These are phyloP conservation scores for Trichoderma simmonsii DNA, from an alignment of 2,329 filamentous ascomycete genomes.

Conservation along the genomic window DNA sequence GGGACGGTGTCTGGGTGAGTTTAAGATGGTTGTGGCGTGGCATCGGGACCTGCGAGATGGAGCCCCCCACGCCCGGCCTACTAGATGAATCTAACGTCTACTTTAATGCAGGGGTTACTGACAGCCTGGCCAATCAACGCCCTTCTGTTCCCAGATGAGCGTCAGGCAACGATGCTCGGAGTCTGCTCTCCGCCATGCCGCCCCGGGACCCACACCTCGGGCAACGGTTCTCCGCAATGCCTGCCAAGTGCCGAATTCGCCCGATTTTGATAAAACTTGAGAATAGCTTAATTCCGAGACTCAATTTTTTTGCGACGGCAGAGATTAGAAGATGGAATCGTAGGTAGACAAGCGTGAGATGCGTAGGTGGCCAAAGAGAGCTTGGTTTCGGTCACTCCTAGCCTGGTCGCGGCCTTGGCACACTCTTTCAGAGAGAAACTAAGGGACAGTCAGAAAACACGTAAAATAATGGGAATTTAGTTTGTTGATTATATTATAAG, in stretches of 20 bases:
- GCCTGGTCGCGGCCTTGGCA: not conserved
- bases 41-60: not conserved
- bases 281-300: not conserved
- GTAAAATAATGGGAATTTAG: not conserved
- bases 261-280: not conserved
- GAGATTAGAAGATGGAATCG: not conserved
- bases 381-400: not conserved
- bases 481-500: not conserved
- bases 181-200: not conserved
- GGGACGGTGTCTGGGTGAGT: not conserved
- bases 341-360: not conserved
- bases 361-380: not conserved
- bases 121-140: not conserved
- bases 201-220: not conserved
- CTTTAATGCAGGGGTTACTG: not conserved
- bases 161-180: not conserved
- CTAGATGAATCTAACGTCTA: not conserved
- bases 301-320: not conserved
- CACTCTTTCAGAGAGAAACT: not conserved
- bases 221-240: not conserved
- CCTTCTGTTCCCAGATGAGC: not conserved
- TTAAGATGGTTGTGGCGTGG: not conserved
- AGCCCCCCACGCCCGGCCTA: not conserved
- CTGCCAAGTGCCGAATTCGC: not conserved
- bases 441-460: not conserved